These are phyloP conservation scores for Oxalis stricta DNA, from an alignment of 441 rosid species.

Conservation along the genomic window DNA sequence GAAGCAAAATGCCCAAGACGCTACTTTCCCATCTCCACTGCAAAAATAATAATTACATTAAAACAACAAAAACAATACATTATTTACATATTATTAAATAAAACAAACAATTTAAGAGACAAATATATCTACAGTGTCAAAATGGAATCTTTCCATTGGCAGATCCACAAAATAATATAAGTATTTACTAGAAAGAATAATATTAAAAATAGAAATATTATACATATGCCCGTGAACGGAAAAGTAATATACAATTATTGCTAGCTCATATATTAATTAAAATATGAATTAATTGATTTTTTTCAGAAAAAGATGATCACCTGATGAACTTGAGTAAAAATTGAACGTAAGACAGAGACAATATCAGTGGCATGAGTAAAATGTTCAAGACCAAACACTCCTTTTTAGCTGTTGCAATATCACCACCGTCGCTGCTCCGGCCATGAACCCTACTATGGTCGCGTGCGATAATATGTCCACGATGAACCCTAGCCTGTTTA, in stretches of 20 bases:
- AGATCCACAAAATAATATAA: too few relatives aligned
- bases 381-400: constrained; percentile 58
- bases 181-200: too few relatives aligned
- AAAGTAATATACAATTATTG: too few relatives aligned
- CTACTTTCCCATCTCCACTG: constrained; percentile 99
- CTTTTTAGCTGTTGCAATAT: constrained; percentile 86
- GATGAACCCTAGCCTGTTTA: constrained; percentile 86
- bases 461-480: constrained; percentile 96
- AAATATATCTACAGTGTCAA: too few relatives aligned
- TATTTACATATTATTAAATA: too few relatives aligned
- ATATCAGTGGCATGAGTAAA: constrained; percentile 76
- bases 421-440: constrained; percentile 92
- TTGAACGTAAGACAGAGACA: constrained; percentile 68
- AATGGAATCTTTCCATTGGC: too few relatives aligned
- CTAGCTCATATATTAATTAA: too few relatives aligned
- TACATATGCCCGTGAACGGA: too few relatives aligned
- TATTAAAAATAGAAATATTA: too few relatives aligned
- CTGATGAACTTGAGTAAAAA: constrained; percentile 68
- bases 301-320: constrained; percentile 25
- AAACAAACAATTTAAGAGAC: too few relatives aligned
- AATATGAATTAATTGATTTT: background rate
- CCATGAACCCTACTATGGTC: constrained; percentile 94
- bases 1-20: constrained; percentile 61
- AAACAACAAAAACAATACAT: too few relatives aligned
- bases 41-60: too few relatives aligned